Evolutionary conservation across 805 yeast genomes (phyloP).

Genomic region (Candida adriatica): DNA sequence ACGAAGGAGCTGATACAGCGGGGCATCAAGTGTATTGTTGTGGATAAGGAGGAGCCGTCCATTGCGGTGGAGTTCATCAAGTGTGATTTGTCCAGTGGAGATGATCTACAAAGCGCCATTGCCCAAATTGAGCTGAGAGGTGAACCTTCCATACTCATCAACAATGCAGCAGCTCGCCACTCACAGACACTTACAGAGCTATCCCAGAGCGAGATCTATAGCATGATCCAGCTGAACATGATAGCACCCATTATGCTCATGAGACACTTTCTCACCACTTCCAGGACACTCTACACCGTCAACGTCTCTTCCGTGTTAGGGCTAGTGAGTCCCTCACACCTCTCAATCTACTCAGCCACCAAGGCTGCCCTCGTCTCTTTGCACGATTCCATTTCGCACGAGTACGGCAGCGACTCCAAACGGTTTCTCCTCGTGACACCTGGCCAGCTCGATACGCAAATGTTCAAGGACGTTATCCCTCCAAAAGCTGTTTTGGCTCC

Average conservation of each 20-base stretch:
- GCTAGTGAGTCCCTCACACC: constrained; percentile 69
- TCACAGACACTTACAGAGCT: constrained; percentile 44
- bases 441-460: constrained; percentile 70
- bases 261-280: constrained; percentile 52
- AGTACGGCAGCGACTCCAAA: constrained; percentile 51
- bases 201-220: constrained; percentile 45
- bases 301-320: constrained; percentile 79
- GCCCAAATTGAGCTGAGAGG: constrained; percentile 39
- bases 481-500: constrained; percentile 79
- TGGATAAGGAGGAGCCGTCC: constrained; percentile 22
- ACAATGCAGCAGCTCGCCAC: constrained; percentile 75
- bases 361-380: constrained; percentile 79
- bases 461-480: constrained; percentile 72
- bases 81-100: constrained; percentile 61
- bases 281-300: constrained; percentile 62
- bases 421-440: constrained; percentile 73
- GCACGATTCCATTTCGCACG: constrained; percentile 77
- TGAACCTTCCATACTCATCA: constrained; percentile 55
- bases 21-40: constrained; percentile 19
- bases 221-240: constrained; percentile 56
- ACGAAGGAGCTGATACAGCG: constrained; percentile 14
- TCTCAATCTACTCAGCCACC: constrained; percentile 76
- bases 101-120: constrained; percentile 34
- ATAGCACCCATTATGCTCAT: constrained; percentile 59
- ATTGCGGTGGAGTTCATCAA: constrained; percentile 29